Evolutionary conservation across 2,329 filamentous ascomycete genomes (phyloP), one percentile per base, ranked within the genome.

Genomic region (Emmonsiellopsis sp.): DNA sequence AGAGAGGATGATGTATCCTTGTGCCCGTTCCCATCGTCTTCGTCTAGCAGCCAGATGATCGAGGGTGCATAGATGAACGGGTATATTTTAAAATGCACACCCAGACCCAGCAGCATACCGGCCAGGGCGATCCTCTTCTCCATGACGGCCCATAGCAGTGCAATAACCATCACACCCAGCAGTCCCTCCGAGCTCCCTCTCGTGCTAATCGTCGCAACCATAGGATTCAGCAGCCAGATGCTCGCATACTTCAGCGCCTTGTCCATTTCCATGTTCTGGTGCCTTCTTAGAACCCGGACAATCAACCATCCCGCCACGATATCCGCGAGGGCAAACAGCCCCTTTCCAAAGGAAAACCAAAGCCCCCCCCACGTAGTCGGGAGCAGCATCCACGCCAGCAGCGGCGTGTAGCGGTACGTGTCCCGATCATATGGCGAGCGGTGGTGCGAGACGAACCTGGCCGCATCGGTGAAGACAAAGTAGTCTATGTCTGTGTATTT

Each of bases 401-500:
- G 76, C 0, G 93, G 93, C 31, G 93, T 97, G 75, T 98, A 98
- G 56, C 93, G 87, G 75, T 98, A 98, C 0, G 93, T 98, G 65
- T 93, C 92, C 52, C 93, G 83, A 41, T 81, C 79, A 69, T 98
- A 98, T 1, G 93, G 93, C 0, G 87, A 88, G 46, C 74, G 72
- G 3, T 81, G 81, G n/a, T 71, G 75, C 3, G 84, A 73, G 43
- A 89, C 74, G 70, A 87, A 92, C 59, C 87, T 86, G 2, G 93
- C 83, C 30, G 93, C 93, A 69, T 97, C 92, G 48, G 93, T 97
- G 76, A 98, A 98, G 69, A 98, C 93, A 59, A 90, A 84, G 73
- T 98, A 98, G 77, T 98, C 93, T 63, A 98, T 96, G 72, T 98
- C 93, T 50, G 93, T 98, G 76, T 97, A 98, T 73, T 97, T 97